phyloP scores from a whole-genome alignment of 768 basidiomycete species.

The Collybia nuda region DNA sequence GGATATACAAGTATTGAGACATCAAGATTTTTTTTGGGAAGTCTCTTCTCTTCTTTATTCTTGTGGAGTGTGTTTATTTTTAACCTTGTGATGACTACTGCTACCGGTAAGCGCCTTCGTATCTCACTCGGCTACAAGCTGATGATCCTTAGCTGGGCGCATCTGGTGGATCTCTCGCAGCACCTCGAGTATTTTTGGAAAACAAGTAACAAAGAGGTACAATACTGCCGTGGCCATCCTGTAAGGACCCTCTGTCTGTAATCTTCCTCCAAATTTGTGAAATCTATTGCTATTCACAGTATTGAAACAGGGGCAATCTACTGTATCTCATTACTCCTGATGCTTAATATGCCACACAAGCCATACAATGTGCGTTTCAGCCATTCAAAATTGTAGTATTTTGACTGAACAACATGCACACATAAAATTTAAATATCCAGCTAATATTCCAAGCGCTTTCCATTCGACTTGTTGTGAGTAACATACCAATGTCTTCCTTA shows the following conservation, averaged over 20 bases:
- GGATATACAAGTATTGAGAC: neutral
- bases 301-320: neutral
- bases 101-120: neutral
- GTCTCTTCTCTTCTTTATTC: neutral
- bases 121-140: neutral
- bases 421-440: neutral
- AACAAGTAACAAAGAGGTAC: neutral
- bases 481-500: neutral
- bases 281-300: too few species aligned
- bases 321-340: neutral
- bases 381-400: too few species aligned
- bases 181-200: neutral
- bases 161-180: neutral
- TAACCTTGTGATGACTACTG: neutral
- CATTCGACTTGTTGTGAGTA: neutral
- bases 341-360: neutral
- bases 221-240: neutral
- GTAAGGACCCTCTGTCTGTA: neutral
- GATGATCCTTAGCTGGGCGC: neutral
- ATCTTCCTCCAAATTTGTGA: neutral
- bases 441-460: neutral
- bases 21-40: neutral
- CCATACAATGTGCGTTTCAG: neutral
- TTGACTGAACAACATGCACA: neutral
- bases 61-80: neutral